Evolutionary conservation across 495 filamentous ascomycete species (phyloP), one percentile per base, ranked within the genome.

Genomic region (Podospora anserina): DNA sequence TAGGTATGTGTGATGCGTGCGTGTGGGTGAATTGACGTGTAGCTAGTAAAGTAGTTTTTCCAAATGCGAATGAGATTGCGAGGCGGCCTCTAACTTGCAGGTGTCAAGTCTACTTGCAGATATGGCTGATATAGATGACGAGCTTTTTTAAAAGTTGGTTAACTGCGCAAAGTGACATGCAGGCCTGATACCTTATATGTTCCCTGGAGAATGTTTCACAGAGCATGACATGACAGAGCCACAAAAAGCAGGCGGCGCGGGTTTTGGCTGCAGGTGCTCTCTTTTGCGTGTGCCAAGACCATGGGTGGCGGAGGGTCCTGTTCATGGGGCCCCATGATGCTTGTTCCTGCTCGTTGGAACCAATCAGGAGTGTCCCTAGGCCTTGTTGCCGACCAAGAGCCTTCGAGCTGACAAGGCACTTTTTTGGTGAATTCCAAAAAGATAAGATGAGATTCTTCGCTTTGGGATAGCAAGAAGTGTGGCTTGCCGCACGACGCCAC

Each of bases 401-500:
- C 39, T 11, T 49, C 15, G 9, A 49, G 39, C 39, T 49, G 39
- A 49, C 39, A 49, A 49, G 39, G 39, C 39, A 13, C 39, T 49
- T 49, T 49, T 16, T 49, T 23, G 20, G 39, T 11, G 39, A 32
- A 32, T 49, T 16, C 39, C 13, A 11, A 49, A 23, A 49, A 49
- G 39, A 49, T 49, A 61, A 61, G 30, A 26, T 61, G 59, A 15
- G 23, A 26, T 32, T 6, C 59, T 61, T 26, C 59, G 30, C 0
- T 49, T 49, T 49, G 15, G 9, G 39, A 61, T 18, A 26, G 26
- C 59, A 26, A 4, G 23, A 61, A 23, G 26, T 23, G 61, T 44
- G 61, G 28, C n/a, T 18, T 20, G 7, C 19, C 34, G 61, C 61
- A 20, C 61, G 30, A 63, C 11, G 61, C 61, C 30, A 67, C 39